phyloP scores from a whole-genome alignment of 75 land plant genomes.

The Adiantum capillusveneris region DNA sequence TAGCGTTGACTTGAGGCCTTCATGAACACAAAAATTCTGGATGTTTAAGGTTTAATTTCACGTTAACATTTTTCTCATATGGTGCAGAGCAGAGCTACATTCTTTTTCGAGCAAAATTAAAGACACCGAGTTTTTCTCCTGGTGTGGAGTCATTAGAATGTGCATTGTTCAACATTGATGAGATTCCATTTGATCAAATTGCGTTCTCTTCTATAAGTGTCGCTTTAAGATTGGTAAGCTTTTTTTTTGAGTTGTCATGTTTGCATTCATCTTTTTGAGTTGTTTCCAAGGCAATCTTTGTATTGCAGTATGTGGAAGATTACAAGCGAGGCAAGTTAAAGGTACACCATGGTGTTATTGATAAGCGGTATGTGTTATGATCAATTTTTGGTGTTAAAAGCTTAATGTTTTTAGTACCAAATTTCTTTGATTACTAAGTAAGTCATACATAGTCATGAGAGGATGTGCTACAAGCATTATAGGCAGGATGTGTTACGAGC shows the following conservation, averaged over 20 bases:
- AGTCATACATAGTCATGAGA: too few relatives aligned
- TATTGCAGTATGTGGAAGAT: constrained; percentile 79
- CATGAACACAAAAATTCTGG: too few relatives aligned
- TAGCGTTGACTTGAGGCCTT: too few relatives aligned
- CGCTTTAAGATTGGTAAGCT: constrained; percentile 68
- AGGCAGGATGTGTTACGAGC: too few relatives aligned
- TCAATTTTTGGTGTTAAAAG: too few relatives aligned
- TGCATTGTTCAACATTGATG: constrained; percentile 59
- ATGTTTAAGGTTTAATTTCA: too few relatives aligned
- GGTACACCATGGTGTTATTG: constrained; percentile 80
- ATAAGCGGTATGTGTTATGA: constrained; percentile 82
- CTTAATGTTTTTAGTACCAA: too few relatives aligned
- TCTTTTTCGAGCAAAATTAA: constrained; percentile 78
- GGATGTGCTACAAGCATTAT: too few relatives aligned
- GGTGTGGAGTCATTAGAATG: constrained; percentile 90
- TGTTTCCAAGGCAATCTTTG: not conserved
- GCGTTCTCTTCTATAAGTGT: constrained; percentile 88
- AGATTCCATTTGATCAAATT: constrained; percentile 81
- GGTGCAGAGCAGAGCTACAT: constrained; percentile 86
- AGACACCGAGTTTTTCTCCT: constrained; percentile 79
- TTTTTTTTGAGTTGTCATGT: too few relatives aligned
- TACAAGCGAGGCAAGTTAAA: constrained; percentile 47
- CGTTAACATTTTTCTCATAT: too few relatives aligned
- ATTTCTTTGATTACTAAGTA: too few relatives aligned
- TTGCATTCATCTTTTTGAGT: too few relatives aligned